Conservation (phyloP, 306 rosid genomes). For the Macrotyloma uniflorum region DNA sequence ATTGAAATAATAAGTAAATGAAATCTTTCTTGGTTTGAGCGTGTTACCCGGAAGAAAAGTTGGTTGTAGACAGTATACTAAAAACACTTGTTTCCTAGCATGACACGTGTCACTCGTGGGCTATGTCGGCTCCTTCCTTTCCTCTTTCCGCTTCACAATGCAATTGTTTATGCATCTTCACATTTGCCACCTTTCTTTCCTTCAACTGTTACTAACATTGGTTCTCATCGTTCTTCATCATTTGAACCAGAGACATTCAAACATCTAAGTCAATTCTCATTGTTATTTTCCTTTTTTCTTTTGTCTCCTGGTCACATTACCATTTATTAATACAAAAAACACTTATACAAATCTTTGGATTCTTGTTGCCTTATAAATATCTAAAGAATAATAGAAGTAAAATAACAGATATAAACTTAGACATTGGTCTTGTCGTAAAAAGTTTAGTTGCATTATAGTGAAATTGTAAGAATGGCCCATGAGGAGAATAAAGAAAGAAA, state of each 20-base stretch:
- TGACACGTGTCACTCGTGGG: neutral
- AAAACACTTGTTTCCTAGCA: neutral
- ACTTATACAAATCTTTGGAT: neutral
- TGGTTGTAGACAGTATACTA: neutral
- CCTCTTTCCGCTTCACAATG: slow-evolving; percentile 26
- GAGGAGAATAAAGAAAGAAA: slow-evolving; percentile 33
- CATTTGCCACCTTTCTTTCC: neutral
- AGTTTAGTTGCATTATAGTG: neutral
- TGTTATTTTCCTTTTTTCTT: neutral
- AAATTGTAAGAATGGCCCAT: slow-evolving; percentile 48
- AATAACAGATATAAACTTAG: neutral
- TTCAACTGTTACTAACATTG: neutral
- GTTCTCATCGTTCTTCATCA: neutral
- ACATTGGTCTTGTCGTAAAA: neutral
- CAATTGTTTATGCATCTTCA: slow-evolving; percentile 29
- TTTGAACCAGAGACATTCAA: neutral
- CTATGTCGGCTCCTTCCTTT: neutral
- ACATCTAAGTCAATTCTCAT: neutral
- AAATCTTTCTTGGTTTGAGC: neutral
- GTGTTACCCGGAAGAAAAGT: neutral
- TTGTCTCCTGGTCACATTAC: neutral
- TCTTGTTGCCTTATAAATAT: neutral
- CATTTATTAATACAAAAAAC: slow-evolving; percentile 6
- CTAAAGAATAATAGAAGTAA: neutral
- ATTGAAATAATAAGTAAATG: neutral